Evolutionary conservation across 805 yeast genomes (phyloP), one percentile per base, ranked within the genome.

Genomic region (Debaryomyces hansenii): DNA sequence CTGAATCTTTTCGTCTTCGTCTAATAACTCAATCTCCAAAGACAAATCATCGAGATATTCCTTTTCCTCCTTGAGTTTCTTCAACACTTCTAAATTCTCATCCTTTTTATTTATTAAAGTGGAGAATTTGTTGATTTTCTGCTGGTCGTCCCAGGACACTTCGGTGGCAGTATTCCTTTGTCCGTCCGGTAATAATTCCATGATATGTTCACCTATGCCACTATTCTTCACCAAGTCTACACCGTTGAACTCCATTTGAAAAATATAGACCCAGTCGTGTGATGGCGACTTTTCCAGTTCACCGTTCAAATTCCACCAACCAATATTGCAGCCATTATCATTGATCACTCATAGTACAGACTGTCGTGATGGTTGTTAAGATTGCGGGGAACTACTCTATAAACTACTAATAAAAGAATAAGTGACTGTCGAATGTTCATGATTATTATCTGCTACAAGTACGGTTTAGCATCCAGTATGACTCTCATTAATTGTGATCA

Each of bases 1-100:
- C 54, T 84, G 85, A 7, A 85, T 69, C 46, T 75, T 67, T 37
- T 85, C 90, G 45, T 84, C 90, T 55, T 74, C 78, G 51, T 92
- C 98, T 27, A 90, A 67, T 38, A 94, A 77, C 65, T 92, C 98
- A 36, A 92, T 74, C 60, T 92, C 99, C 59, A 89, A 59, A 5
- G 87, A 73, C 29, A 90, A 83, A 60, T 92, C 98, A 55, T 90
- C 96, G 27, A 92, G 69, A 57, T 88, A 89, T 59, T 90, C 97
- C 55, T 90, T 88, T 57, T 90, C 96, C 49, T 80, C 78, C 54
- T 76, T 72, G 50, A 75, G 70, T 45, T 68, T 67, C 16, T 71
- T 67, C 31, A 87, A 69, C 41, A 75, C 75, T 15, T 67, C 76
- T 28, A 76, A 71, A 11, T 83, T 62, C 15, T 75, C 74, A 53